Conservation (phyloP, 371 early-diverging fungal species). For the Basidiobolus meristosporus region DNA sequence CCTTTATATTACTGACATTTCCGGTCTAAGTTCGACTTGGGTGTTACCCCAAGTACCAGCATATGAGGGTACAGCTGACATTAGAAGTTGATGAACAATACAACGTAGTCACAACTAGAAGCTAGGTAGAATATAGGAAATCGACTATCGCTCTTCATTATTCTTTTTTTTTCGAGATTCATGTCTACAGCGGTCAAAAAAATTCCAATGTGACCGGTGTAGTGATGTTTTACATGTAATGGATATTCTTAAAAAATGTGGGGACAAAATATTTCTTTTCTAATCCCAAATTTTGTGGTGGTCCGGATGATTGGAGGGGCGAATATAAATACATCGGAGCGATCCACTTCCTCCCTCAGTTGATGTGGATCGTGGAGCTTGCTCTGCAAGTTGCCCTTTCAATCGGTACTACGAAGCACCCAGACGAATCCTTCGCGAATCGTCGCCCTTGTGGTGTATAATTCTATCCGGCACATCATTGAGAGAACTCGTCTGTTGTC, state of each 20-base stretch:
- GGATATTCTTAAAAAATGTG: too few relatives aligned
- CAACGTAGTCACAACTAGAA: neutral
- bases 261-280: too few relatives aligned
- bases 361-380: too few relatives aligned
- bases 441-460: too few relatives aligned
- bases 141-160: neutral
- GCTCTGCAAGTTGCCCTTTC: too few relatives aligned
- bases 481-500: neutral
- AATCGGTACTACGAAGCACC: too few relatives aligned
- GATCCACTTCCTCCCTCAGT: too few relatives aligned
- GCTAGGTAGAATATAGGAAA: neutral
- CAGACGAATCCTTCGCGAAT: too few relatives aligned
- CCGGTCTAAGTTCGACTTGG: constrained; percentile 13
- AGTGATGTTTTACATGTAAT: too few relatives aligned
- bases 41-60: constrained; percentile 25
- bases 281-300: too few relatives aligned
- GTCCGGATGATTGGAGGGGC: too few relatives aligned
- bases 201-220: neutral
- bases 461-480: neutral
- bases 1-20: constrained; percentile 6
- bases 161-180: neutral
- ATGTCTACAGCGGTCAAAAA: neutral
- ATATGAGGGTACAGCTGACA: constrained; percentile 5
- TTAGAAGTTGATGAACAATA: neutral
- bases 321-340: too few relatives aligned